Percentiles rank a stretch among this genome's conserved stretches.
Conservation (phyloP, 345 rosid species). For the Bruguiera sexangula region DNA sequence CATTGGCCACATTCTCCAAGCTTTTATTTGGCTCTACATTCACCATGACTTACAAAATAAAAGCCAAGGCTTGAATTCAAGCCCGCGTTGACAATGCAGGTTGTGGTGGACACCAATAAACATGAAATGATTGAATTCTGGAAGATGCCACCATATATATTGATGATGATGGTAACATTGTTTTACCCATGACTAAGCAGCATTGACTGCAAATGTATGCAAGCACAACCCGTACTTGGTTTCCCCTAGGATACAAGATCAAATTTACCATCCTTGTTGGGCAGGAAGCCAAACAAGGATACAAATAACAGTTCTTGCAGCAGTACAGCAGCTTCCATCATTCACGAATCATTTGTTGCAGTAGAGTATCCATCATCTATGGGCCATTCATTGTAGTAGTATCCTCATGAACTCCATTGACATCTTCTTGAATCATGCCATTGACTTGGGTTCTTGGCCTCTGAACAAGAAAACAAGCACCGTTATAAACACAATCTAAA, state of each 20-base stretch:
- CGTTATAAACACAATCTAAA: neutral
- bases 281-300: constrained; percentile 2
- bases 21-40: neutral
- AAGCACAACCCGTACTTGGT: neutral
- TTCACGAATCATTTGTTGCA: neutral
- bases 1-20: too few species aligned
- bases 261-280: constrained; percentile 4
- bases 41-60: neutral
- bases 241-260: constrained; percentile 19
- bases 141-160: constrained; percentile 4
- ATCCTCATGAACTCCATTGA: constrained; percentile 53
- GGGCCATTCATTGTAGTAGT: constrained; percentile 60
- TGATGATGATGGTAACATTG: neutral
- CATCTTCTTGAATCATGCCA: constrained; percentile 73
- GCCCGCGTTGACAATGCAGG: too few species aligned
- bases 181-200: constrained; percentile 4
- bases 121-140: neutral
- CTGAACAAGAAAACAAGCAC: constrained; percentile 32
- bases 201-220: constrained; percentile 10
- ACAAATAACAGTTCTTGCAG: constrained; percentile 11
- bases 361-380: constrained; percentile 38
- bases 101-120: too few species aligned
- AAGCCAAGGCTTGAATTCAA: too few species aligned
- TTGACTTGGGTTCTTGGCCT: constrained; percentile 75
- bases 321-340: neutral